phyloP scores from a whole-genome alignment of 2,329 filamentous ascomycete genomes.

The Fusarium sp. region DNA sequence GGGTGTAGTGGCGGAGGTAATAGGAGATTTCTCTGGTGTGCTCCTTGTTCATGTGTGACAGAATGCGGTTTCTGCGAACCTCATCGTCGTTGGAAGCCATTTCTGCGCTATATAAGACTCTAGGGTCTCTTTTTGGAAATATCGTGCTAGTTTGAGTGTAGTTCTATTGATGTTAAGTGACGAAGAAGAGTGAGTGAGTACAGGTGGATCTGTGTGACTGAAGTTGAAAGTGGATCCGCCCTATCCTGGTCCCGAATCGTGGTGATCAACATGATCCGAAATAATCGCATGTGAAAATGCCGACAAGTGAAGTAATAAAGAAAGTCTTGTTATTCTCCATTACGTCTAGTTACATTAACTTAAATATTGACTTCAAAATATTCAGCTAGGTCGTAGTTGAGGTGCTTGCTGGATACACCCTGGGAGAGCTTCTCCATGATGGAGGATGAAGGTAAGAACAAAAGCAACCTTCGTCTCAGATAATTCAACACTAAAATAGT shows the following conservation, averaged over 20 bases:
- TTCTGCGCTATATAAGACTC: neutral
- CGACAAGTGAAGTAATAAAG: neutral
- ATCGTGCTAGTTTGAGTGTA: neutral
- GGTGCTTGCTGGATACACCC: too few relatives aligned
- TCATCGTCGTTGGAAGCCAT: conserved; percentile 50
- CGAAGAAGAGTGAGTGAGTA: neutral
- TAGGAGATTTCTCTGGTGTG: conserved; percentile 80
- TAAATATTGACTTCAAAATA: too few relatives aligned
- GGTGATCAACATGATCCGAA: neutral
- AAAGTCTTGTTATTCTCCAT: too few relatives aligned
- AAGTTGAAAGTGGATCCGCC: conserved; percentile 43
- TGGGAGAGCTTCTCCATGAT: too few relatives aligned
- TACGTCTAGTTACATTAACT: too few relatives aligned
- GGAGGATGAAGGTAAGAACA: too few relatives aligned
- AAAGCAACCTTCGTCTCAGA: too few relatives aligned
- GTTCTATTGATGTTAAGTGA: conserved; percentile 6
- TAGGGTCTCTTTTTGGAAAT: neutral
- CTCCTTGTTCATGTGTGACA: conserved; percentile 89
- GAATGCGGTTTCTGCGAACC: conserved; percentile 56
- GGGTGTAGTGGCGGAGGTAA: conserved; percentile 80
- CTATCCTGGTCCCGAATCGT: neutral
- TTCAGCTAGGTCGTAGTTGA: too few relatives aligned
- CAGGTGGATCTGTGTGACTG: conserved; percentile 7
- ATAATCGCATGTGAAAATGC: conserved; percentile 10
- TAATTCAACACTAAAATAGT: too few relatives aligned